Percentiles rank a stretch among this genome's conserved stretches.
Conservation (phyloP, 2,329 filamentous ascomycete genomes). For the Microdochium bolleyi region DNA sequence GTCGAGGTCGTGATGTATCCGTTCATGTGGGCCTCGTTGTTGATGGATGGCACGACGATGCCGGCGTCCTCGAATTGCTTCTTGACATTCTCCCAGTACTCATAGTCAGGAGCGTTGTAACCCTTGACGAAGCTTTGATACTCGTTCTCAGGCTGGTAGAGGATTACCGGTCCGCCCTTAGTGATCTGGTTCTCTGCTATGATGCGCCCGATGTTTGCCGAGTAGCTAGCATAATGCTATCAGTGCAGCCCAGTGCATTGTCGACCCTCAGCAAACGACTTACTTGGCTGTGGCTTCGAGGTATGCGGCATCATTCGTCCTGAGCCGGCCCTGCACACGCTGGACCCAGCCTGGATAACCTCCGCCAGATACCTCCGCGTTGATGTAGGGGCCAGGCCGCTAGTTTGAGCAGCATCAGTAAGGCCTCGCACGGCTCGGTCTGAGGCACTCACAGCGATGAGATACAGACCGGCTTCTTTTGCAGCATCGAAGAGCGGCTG, state of each 20-base stretch:
- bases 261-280: slow-evolving; percentile 8
- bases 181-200: slow-evolving; percentile 75
- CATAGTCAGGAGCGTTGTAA: slow-evolving; percentile 51
- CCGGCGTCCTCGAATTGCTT: slow-evolving; percentile 61
- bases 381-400: slow-evolving; percentile 66
- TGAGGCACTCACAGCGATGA: slow-evolving; percentile 45
- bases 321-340: slow-evolving; percentile 53
- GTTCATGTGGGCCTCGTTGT: slow-evolving; percentile 57
- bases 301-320: slow-evolving; percentile 55
- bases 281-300: slow-evolving; percentile 60
- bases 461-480: slow-evolving; percentile 63
- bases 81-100: slow-evolving; percentile 64
- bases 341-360: slow-evolving; percentile 78
- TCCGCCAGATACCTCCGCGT: slow-evolving; percentile 68
- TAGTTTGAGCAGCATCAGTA: slow-evolving; percentile 1
- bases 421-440: background rate
- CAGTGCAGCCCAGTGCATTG: too few species aligned
- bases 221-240: slow-evolving; percentile 36
- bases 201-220: slow-evolving; percentile 50
- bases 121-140: slow-evolving; percentile 40
- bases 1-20: slow-evolving; percentile 59
- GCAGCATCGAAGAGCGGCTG: slow-evolving; percentile 74
- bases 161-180: slow-evolving; percentile 71
- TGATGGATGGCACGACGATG: slow-evolving; percentile 67
- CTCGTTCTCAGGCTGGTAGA: slow-evolving; percentile 78